Evolutionary conservation across 164 flowering plant genomes (phyloP), one percentile per base, ranked within the genome.

Genomic region (Vitis amurensis): DNA sequence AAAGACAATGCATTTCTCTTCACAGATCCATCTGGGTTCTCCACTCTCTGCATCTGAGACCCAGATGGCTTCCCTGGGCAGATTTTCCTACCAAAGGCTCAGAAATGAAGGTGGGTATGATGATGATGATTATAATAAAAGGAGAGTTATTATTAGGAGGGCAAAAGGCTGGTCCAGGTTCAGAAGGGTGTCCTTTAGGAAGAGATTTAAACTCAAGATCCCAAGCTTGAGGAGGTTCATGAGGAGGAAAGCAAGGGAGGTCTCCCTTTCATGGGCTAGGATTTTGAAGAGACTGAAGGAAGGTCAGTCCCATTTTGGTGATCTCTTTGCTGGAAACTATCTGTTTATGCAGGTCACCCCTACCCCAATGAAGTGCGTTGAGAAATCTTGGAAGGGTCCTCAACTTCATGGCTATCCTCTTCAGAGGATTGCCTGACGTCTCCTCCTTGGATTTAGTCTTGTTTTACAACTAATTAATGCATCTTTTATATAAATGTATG

Each of bases 311-410:
- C 88, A 90, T 77, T 68, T 90, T 31, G 92, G 86, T 15, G 97
- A 90, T 66, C 77, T 92, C 16, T 90, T 92, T 81, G 92, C 87
- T 68, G 95, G 95, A 63, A 92, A 92, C 62, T 92, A 90, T 74
- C 67, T 90, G 78, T 85, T 92, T 71, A 59, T 87, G 84, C 97
- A 90, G 79, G 84, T 90, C 56, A 80, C 61, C 66, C 93, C 93
- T n/a, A 66, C 80, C 14, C 76, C 88, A 6, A 50, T 84, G 37
- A 80, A 83, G 74, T 67, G 5, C 70, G 11, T 16, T 59, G 51
- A 71, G 29, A 76, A 68, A 29, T 68, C 71, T 67, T 57, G n/a
- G 8, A 63, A 68, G 49, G 52, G 19, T 68, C 59, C 57, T 79
- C 30, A 65, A 69, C 30, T 80, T 57, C 48, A 81, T 63, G 65